Percentiles rank a stretch among this genome's conserved stretches.
Conservation (phyloP, 257 asterid species). For the Petunia secreta region DNA sequence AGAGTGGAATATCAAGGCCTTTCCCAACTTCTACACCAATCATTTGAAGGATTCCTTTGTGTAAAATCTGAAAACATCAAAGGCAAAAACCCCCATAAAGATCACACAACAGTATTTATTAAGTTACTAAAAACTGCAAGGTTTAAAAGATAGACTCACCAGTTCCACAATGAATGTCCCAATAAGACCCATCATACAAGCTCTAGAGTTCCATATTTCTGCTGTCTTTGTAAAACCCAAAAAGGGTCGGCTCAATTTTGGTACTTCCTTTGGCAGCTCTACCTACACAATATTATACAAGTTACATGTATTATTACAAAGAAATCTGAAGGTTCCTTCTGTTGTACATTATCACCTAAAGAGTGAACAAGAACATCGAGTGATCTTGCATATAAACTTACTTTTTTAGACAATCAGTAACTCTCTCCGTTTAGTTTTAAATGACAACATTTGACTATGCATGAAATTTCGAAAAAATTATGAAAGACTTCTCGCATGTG, state of each 20-base stretch:
- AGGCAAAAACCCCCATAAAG: not conserved
- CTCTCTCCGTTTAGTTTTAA: too few species aligned
- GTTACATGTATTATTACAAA: not conserved
- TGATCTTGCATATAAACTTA: too few species aligned
- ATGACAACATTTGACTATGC: too few species aligned
- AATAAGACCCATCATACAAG: constrained; percentile 80
- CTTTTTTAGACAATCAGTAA: too few species aligned
- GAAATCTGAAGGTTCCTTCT: not conserved
- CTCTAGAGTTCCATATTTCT: constrained; percentile 89
- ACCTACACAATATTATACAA: constrained; percentile 40
- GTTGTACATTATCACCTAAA: not conserved
- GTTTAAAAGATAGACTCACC: constrained; percentile 36
- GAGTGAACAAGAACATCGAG: not conserved
- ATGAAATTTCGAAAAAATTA: too few species aligned
- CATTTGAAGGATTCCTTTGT: constrained; percentile 78
- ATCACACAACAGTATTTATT: not conserved
- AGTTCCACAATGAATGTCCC: constrained; percentile 79
- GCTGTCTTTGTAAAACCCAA: constrained; percentile 84
- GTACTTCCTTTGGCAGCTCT: constrained; percentile 70
- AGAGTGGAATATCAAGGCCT: constrained; percentile 93
- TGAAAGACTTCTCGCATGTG: too few species aligned
- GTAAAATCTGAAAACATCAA: constrained; percentile 57
- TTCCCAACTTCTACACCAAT: constrained; percentile 88
- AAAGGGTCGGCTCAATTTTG: constrained; percentile 67
- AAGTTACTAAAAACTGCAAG: not conserved